A percentile compares a stretch with the other conserved stretches of the same genome.
These are phyloP conservation scores for Calendula officinalis DNA, from an alignment of 129 eudicot species.

Conservation along the genomic window DNA sequence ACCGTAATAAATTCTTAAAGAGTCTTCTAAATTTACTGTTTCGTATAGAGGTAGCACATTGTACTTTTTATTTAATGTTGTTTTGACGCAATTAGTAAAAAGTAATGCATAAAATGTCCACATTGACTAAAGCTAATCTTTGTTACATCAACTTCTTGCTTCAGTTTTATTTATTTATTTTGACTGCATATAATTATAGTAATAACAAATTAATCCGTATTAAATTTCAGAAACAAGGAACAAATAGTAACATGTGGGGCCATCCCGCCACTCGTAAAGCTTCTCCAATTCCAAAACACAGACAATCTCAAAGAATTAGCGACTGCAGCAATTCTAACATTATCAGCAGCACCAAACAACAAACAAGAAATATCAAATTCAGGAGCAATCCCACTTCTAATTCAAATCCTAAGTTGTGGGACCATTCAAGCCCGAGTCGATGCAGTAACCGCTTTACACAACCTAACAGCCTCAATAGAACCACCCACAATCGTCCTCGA, in stretches of 20 bases:
- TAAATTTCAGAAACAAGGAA: slow-evolving; percentile 68
- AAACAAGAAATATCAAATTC: slow-evolving; percentile 58
- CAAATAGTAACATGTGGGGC: slow-evolving; percentile 66
- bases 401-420: slow-evolving; percentile 61
- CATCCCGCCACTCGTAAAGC: slow-evolving; percentile 64
- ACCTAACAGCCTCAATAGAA: slow-evolving; percentile 49
- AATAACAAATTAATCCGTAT: not conserved
- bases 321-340: slow-evolving; percentile 71
- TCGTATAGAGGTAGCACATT: too few species aligned
- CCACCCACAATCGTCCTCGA: slow-evolving; percentile 43
- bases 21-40: too few species aligned
- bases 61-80: too few species aligned
- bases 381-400: slow-evolving; percentile 54
- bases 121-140: too few species aligned
- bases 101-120: too few species aligned
- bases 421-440: slow-evolving; percentile 69
- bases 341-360: slow-evolving; percentile 68
- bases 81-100: too few species aligned
- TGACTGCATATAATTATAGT: not conserved
- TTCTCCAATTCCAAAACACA: slow-evolving; percentile 44
- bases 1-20: too few species aligned
- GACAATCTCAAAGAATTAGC: slow-evolving; percentile 58
- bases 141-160: too few species aligned
- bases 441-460: slow-evolving; percentile 69
- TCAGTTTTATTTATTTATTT: too few species aligned